A percentile compares a stretch with the other conserved stretches of the same genome.
Conservation (phyloP, 2,329 filamentous ascomycete genomes). For the Claviceps sorghi region DNA sequence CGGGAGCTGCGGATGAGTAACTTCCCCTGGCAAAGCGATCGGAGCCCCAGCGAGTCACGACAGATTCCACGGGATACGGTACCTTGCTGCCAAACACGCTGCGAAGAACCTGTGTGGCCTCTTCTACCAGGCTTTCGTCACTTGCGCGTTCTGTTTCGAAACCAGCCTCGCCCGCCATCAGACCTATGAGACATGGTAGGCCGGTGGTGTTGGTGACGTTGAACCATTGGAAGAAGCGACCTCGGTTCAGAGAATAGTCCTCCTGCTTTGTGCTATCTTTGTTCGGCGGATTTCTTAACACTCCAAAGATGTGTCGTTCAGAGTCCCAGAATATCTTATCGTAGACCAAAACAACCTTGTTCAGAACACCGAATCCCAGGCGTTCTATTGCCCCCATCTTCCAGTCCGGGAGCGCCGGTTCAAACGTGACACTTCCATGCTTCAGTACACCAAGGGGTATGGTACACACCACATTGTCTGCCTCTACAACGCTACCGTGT, state of each 20-base stretch:
- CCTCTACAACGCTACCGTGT: constrained; percentile 60
- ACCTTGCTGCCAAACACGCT: constrained; percentile 60
- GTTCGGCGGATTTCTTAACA: constrained; percentile 60
- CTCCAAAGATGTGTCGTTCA: constrained; percentile 81
- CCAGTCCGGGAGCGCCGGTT: constrained; percentile 79
- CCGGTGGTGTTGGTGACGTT: constrained; percentile 86
- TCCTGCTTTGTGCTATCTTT: constrained; percentile 59
- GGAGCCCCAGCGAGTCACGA: constrained; percentile 84
- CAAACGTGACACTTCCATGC: constrained; percentile 64
- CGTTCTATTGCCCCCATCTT: constrained; percentile 68
- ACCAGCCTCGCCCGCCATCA: constrained; percentile 93
- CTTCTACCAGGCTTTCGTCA: constrained; percentile 61
- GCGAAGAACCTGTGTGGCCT: constrained; percentile 66
- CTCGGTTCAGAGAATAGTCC: constrained; percentile 65
- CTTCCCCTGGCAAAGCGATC: constrained; percentile 87
- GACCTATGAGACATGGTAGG: constrained; percentile 69
- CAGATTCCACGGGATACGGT: constrained; percentile 66
- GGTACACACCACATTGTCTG: constrained; percentile 85
- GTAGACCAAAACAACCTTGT: constrained; percentile 90
- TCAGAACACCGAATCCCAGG: constrained; percentile 83
- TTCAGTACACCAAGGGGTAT: constrained; percentile 87
- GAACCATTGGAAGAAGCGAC: constrained; percentile 97
- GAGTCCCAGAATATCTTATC: constrained; percentile 83
- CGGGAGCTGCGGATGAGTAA: constrained; percentile 83
- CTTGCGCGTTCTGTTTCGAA: constrained; percentile 68